A percentile compares a stretch with the other conserved stretches of the same genome.
Conservation (phyloP, 2,329 filamentous ascomycete genomes). For the Verticillium nubilum region DNA sequence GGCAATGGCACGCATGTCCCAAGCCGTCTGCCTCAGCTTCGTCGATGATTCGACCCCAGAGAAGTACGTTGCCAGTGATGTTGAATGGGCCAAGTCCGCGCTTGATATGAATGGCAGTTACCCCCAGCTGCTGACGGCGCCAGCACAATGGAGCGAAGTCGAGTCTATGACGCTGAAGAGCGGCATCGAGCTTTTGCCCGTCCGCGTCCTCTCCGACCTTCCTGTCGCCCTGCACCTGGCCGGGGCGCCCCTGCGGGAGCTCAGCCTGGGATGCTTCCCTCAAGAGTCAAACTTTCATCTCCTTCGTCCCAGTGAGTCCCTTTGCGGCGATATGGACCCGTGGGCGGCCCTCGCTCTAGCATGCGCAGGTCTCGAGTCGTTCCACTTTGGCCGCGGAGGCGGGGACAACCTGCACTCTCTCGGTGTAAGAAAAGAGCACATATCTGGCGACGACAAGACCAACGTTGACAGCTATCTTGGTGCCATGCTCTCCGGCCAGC, state of each 20-base stretch:
- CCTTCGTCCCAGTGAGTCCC: neutral
- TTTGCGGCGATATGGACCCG: neutral
- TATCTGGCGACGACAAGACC: neutral
- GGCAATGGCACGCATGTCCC: neutral
- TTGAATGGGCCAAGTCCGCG: neutral
- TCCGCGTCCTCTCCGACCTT: neutral
- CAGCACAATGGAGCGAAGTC: neutral
- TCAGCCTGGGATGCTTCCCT: neutral
- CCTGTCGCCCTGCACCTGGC: neutral
- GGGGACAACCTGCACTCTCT: neutral
- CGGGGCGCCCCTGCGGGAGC: neutral
- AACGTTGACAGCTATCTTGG: neutral
- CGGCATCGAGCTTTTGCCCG: neutral
- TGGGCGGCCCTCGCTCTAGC: neutral
- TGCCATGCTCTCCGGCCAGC: neutral
- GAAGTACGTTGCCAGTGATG: accelerated
- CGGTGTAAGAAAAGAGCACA: neutral
- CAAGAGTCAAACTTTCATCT: neutral
- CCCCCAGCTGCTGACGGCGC: neutral
- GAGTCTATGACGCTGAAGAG: neutral
- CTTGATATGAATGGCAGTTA: neutral
- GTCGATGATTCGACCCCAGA: neutral
- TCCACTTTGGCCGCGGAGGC: neutral
- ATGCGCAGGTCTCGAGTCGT: neutral
- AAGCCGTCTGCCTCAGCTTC: neutral